Percentiles rank a stretch among this genome's conserved stretches.
These are phyloP conservation scores for Metschnikowia santaceciliae DNA, from an alignment of 805 yeast species.

Conservation along the genomic window DNA sequence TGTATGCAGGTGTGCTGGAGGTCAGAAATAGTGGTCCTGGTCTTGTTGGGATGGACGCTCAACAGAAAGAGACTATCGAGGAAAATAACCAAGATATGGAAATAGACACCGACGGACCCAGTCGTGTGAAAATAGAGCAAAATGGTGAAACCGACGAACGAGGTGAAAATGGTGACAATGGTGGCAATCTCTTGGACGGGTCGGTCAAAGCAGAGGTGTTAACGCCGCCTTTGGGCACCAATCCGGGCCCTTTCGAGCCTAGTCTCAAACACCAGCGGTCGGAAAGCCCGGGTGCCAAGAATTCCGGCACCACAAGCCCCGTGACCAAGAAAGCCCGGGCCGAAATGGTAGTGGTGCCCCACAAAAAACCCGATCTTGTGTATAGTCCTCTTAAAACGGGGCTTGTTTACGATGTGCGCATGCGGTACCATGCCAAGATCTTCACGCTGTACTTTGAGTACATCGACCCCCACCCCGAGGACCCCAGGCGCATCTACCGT, in stretches of 20 bases:
- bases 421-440: constrained; percentile 95
- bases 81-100: not conserved
- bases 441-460: constrained; percentile 89
- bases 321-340: constrained; percentile 3
- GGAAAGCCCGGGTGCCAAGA: not conserved
- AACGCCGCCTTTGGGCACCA: not conserved
- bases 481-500: constrained; percentile 92
- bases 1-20: too few relatives aligned
- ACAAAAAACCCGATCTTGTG: constrained; percentile 59
- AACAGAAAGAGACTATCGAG: not conserved
- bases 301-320: not conserved
- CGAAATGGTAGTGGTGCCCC: constrained; percentile 46
- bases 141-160: not conserved
- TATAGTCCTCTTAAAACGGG: constrained; percentile 85
- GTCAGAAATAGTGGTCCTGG: not conserved
- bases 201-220: not conserved
- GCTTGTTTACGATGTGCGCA: constrained; percentile 89
- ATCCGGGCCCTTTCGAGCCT: not conserved
- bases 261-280: not conserved
- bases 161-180: not conserved
- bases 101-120: not conserved
- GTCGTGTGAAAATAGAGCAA: too few relatives aligned
- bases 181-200: not conserved
- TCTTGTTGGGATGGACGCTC: too few relatives aligned
- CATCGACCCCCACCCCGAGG: constrained; percentile 98